phyloP scores from a whole-genome alignment of 495 filamentous ascomycete genomes.

The Extremus antarcticus region DNA sequence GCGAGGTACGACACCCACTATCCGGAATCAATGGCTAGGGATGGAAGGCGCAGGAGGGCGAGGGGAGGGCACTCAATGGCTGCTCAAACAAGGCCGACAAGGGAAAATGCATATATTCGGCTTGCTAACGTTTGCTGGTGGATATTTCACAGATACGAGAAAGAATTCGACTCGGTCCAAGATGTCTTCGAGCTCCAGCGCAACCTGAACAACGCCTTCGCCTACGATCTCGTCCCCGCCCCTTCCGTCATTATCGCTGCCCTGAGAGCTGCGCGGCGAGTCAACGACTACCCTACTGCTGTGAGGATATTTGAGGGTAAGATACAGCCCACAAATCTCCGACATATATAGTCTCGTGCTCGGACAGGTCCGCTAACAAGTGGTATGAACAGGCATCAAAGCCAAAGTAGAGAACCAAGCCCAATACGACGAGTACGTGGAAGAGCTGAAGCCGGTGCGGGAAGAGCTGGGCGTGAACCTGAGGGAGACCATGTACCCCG shows the following conservation, averaged over 20 bases:
- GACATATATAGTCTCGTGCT: conserved; percentile 3
- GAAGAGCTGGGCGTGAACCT: conserved; percentile 86
- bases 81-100: neutral
- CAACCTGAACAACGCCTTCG: conserved; percentile 99
- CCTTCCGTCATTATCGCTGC: conserved; percentile 85
- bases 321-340: conserved; percentile 9
- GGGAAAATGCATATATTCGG: no score
- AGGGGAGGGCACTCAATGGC: neutral
- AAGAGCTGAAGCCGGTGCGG: conserved; percentile 80
- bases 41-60: neutral
- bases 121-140: no score
- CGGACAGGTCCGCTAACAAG: neutral
- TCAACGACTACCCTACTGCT: conserved; percentile 97
- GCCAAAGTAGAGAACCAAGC: conserved; percentile 97
- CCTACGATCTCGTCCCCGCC: conserved; percentile 97
- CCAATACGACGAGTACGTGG: conserved; percentile 96
- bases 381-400: conserved; percentile 63
- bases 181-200: conserved; percentile 99
- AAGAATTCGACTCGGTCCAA: conserved; percentile 94
- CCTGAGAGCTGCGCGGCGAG: conserved; percentile 79
- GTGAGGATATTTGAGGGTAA: conserved; percentile 96
- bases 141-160: conserved; percentile 93
- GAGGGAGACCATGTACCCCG: conserved; percentile 91
- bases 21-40: conserved; percentile 9
- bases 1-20: conserved; percentile 52